Evolutionary conservation across 139 green algal species (phyloP).

Genomic region (Spirogloea muscicola): DNA sequence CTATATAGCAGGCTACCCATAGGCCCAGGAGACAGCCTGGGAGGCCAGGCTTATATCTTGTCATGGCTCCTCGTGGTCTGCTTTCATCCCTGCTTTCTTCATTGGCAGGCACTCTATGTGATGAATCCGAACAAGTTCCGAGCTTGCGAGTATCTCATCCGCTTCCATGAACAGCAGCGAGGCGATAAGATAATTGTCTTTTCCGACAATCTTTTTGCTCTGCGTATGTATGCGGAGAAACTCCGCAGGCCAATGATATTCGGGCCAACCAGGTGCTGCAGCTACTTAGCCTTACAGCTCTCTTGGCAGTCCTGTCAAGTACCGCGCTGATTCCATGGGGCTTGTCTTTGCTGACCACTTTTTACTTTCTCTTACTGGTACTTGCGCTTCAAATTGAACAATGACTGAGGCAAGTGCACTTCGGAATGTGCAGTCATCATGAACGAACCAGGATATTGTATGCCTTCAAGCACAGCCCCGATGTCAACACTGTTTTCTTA

Average conservation of each 20-base stretch:
- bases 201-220: conserved; percentile 95
- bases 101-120: conserved; percentile 82
- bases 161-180: conserved; percentile 83
- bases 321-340: too few species aligned
- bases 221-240: conserved; percentile 77
- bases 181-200: conserved; percentile 95
- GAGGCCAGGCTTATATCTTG: too few species aligned
- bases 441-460: conserved; percentile 91
- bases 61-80: too few species aligned
- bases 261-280: conserved; percentile 72
- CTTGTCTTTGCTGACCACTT: too few species aligned
- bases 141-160: conserved; percentile 91
- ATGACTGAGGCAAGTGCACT: too few species aligned
- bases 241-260: conserved; percentile 92
- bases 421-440: conserved; percentile 40
- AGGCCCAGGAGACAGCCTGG: too few species aligned
- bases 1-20: too few species aligned
- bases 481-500: conserved; percentile 97
- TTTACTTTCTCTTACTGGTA: too few species aligned
- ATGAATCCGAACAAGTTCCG: conserved; percentile 98
- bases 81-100: too few species aligned
- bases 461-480: conserved; percentile 85
- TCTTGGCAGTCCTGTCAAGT: too few species aligned
- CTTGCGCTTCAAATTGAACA: too few species aligned
- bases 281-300: too few species aligned